Conservation (phyloP, 1,284 basidiomycete genomes). For the Trichosporon sp. region DNA sequence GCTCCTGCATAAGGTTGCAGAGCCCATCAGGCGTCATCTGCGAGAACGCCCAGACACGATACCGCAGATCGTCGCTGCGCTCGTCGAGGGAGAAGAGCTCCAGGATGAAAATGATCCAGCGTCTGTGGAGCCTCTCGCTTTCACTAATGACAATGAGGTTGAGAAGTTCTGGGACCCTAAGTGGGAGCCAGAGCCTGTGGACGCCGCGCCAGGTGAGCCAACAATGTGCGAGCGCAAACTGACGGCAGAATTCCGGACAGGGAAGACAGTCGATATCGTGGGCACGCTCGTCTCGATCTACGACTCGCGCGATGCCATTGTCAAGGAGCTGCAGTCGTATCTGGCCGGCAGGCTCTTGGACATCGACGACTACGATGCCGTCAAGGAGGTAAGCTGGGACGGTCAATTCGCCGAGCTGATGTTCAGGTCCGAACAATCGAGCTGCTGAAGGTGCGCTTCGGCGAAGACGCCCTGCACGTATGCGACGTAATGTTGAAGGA, state of each 20-base stretch:
- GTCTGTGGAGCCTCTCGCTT: conserved; percentile 29
- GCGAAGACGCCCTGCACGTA: conserved; percentile 78
- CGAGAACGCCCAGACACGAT: conserved; percentile 82
- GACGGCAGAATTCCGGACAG: conserved; percentile 71
- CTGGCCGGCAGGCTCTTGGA: conserved; percentile 75
- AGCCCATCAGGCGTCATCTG: conserved; percentile 80
- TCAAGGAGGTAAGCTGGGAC: conserved; percentile 61
- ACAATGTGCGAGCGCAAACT: not conserved
- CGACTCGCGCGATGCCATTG: conserved; percentile 86
- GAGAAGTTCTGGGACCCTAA: conserved; percentile 81
- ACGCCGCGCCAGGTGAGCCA: conserved; percentile 74
- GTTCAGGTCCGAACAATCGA: conserved; percentile 78
- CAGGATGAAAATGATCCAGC: conserved; percentile 47
- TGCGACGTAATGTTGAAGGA: conserved; percentile 96
- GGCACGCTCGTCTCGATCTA: conserved; percentile 94
- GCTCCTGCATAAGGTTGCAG: conserved; percentile 81
- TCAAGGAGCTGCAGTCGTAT: conserved; percentile 84
- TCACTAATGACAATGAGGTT: conserved; percentile 64
- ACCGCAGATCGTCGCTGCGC: conserved; percentile 79
- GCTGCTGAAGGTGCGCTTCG: conserved; percentile 86
- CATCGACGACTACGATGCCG: conserved; percentile 70
- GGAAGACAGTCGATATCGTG: conserved; percentile 81
- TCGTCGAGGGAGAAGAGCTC: conserved; percentile 76
- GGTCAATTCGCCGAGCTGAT: not conserved
- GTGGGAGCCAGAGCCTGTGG: conserved; percentile 90